Percentiles rank a stretch among this genome's conserved stretches.
phyloP scores from a whole-genome alignment of 176 grass and related monocot species.

The Elaeis guineensis region DNA sequence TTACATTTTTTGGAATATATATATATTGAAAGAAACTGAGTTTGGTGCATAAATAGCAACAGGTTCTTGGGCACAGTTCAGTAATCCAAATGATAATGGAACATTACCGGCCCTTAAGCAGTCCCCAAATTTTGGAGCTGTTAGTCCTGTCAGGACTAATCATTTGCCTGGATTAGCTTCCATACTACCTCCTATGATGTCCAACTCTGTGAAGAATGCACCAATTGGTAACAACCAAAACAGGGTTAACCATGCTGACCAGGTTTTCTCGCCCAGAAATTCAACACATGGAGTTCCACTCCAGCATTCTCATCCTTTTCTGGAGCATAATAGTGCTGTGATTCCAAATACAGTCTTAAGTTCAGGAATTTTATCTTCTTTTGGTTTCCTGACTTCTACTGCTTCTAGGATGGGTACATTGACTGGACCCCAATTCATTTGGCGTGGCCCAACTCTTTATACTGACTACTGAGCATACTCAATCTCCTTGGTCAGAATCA shows the following conservation, averaged over 20 bases:
- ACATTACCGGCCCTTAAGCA: constrained; percentile 47
- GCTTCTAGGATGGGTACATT: constrained; percentile 29
- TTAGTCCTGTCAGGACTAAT: constrained; percentile 49
- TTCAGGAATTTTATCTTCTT: constrained; percentile 31
- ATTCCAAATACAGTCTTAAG: constrained; percentile 25
- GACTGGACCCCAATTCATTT: constrained; percentile 81
- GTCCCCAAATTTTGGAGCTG: constrained; percentile 56
- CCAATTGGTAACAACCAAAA: constrained; percentile 77
- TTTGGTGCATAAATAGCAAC: constrained; percentile 6
- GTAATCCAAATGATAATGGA: constrained; percentile 69
- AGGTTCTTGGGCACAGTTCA: constrained; percentile 78
- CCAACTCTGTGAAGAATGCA: constrained; percentile 59
- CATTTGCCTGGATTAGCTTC: constrained; percentile 28
- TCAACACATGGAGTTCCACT: constrained; percentile 31
- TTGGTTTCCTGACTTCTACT: constrained; percentile 10
- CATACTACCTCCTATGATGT: constrained; percentile 45
- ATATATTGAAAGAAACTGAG: constrained; percentile 3
- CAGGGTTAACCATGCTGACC: constrained; percentile 41
- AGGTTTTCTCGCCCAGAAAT: constrained; percentile 41
- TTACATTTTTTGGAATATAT: no score
- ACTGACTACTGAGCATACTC: constrained; percentile 66
- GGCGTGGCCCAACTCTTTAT: constrained; percentile 76
- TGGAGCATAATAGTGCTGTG: constrained; percentile 37
- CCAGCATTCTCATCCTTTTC: constrained; percentile 70
- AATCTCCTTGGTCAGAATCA: constrained; percentile 52